phyloP scores from a whole-genome alignment of 352 stramenopile species.

The Phytophthora hybrid region DNA sequence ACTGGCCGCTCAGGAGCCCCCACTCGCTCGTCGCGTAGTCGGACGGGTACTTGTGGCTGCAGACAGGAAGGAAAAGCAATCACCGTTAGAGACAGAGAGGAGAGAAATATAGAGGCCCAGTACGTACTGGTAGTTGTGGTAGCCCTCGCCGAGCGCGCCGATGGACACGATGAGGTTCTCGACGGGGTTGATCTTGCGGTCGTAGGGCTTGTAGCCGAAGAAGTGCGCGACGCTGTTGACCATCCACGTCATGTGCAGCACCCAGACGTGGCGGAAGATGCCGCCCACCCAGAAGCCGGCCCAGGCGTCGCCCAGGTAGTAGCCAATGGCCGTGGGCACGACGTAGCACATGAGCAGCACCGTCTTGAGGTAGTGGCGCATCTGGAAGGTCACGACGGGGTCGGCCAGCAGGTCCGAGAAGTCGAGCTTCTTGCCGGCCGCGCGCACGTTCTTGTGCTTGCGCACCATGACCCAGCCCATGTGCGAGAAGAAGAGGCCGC shows the following conservation, averaged over 20 bases:
- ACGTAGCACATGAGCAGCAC: conserved; percentile 98
- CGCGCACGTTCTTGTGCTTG: conserved; percentile 93
- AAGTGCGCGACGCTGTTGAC: conserved; percentile 99
- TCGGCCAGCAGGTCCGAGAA: conserved; percentile 96
- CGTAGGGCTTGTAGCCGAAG: conserved; percentile 99
- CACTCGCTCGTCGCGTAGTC: conserved; percentile 99
- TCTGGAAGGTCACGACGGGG: conserved; percentile 96
- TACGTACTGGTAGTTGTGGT: conserved; percentile 98
- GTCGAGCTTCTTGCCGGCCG: conserved; percentile 93
- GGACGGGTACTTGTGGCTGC: conserved; percentile 98
- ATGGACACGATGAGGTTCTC: conserved; percentile 98
- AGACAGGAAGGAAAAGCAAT: conserved; percentile 12
- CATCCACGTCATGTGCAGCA: conserved; percentile 99
- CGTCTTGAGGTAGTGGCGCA: conserved; percentile 90
- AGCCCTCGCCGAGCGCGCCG: conserved; percentile 96
- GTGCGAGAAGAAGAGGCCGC: conserved; percentile 99
- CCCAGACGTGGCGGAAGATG: conserved; percentile 94
- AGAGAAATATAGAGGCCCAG: background rate
- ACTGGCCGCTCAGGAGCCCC: conserved; percentile 95
- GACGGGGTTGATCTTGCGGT: conserved; percentile 94
- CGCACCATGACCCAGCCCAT: conserved; percentile 99
- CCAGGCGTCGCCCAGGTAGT: conserved; percentile 93
- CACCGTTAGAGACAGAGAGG: conserved; percentile 3
- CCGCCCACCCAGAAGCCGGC: conserved; percentile 97
- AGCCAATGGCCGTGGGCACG: conserved; percentile 92